Conservation (phyloP, 139 green algal species). For the Closterium sp. region DNA sequence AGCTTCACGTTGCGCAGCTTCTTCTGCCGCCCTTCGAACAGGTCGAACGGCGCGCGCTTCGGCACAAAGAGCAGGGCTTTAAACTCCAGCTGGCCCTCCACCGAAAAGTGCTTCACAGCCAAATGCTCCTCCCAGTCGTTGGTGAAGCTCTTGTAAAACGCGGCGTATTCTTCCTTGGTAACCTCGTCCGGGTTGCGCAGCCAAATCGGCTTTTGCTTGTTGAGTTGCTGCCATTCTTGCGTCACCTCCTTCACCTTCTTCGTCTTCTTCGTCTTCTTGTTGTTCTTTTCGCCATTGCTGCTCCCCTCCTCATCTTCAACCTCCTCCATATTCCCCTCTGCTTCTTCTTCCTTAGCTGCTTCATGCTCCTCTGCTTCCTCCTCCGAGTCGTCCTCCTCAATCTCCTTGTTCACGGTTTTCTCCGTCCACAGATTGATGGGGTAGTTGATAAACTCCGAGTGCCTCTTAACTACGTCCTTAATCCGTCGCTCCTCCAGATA, state of each 20-base stretch:
- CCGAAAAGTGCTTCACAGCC: constrained; percentile 93
- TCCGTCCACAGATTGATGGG: constrained; percentile 94
- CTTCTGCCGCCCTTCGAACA: constrained; percentile 92
- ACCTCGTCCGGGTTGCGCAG: constrained; percentile 97
- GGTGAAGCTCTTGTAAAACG: constrained; percentile 96
- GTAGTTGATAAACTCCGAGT: constrained; percentile 99
- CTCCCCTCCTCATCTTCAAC: constrained; percentile 35
- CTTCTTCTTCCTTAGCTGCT: constrained; percentile 76
- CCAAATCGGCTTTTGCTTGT: constrained; percentile 99
- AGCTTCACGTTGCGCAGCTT: constrained; percentile 98
- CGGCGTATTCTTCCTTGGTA: constrained; percentile 89
- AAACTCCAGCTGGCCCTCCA: constrained; percentile 84
- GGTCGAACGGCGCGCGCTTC: constrained; percentile 94
- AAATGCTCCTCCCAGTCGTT: constrained; percentile 99
- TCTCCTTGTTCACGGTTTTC: constrained; percentile 97
- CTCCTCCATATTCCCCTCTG: constrained; percentile 83
- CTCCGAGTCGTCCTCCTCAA: constrained; percentile 83
- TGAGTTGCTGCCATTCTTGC: constrained; percentile 96
- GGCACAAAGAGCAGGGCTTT: constrained; percentile 84
- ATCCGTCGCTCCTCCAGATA: constrained; percentile 97
- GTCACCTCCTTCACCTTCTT: constrained; percentile 90
- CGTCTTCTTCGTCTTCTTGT: constrained; percentile 48
- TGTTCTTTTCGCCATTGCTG: constrained; percentile 70
- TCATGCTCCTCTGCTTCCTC: constrained; percentile 68
- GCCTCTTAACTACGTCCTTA: constrained; percentile 99